Conservation (phyloP, 768 basidiomycete species). For the Tylopilus vinaceipallidus region DNA sequence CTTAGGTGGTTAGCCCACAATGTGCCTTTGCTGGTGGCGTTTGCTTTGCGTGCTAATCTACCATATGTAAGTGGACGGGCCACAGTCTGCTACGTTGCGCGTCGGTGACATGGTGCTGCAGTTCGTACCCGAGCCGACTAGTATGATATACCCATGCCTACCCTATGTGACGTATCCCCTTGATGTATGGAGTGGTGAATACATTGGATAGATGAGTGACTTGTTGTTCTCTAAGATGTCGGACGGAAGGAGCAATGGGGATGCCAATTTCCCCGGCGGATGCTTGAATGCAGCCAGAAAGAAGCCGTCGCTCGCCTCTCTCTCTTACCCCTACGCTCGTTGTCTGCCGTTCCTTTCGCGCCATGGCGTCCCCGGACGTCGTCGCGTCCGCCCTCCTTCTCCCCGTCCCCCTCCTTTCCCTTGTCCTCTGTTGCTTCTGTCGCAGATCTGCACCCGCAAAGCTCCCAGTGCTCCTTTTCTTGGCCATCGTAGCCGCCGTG, state of each 20-base stretch:
- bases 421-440: constrained; percentile 10
- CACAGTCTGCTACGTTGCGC: not conserved
- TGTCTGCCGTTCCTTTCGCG: constrained; percentile 18
- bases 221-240: constrained; percentile 11
- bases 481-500: constrained; percentile 24
- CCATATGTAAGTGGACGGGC: constrained; percentile 7
- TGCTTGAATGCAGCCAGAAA: not conserved
- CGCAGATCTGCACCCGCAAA: constrained; percentile 9
- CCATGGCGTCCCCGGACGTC: constrained; percentile 26
- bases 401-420: constrained; percentile 21
- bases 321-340: constrained; percentile 11
- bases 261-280: constrained; percentile 11
- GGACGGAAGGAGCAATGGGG: constrained; percentile 13
- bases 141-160: constrained; percentile 1
- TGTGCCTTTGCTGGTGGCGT: too few relatives aligned
- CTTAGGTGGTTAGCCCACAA: too few relatives aligned
- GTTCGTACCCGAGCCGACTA: not conserved
- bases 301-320: not conserved
- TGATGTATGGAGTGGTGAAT: not conserved
- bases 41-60: too few relatives aligned
- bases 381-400: constrained; percentile 28
- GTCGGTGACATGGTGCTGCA: constrained; percentile 11
- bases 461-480: constrained; percentile 13
- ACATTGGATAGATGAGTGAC: constrained; percentile 5
- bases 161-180: not conserved